Percentiles rank a stretch among this genome's conserved stretches.
Evolutionary conservation across 768 basidiomycete species (phyloP).

Genomic region (Kwoniella bestiolae): DNA sequence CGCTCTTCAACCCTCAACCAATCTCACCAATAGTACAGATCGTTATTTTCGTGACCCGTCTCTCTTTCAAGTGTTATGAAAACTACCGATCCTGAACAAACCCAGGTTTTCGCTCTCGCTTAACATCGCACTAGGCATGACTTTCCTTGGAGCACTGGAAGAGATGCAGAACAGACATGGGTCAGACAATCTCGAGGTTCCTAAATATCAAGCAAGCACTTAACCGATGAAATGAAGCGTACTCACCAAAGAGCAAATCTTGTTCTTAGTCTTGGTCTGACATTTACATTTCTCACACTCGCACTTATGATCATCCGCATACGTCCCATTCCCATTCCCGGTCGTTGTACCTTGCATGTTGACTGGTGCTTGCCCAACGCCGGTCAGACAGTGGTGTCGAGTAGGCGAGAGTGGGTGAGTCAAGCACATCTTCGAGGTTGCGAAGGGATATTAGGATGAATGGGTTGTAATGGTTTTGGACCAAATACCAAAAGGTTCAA

Average conservation of each 20-base stretch:
- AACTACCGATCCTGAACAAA: background rate
- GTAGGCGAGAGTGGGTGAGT: conserved; percentile 3
- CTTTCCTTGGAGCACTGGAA: conserved; percentile 8
- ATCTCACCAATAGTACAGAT: background rate
- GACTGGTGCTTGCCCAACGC: background rate
- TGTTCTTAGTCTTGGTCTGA: conserved; percentile 16
- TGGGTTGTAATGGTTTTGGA: background rate
- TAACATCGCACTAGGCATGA: conserved; percentile 6
- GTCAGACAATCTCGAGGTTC: too few relatives aligned
- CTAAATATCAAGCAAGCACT: too few relatives aligned
- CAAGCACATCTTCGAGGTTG: conserved; percentile 13
- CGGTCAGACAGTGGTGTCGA: background rate
- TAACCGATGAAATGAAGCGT: background rate
- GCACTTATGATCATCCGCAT: conserved; percentile 19
- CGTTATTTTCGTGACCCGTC: background rate
- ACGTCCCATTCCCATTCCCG: conserved; percentile 2
- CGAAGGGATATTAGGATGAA: background rate
- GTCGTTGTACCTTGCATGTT: background rate
- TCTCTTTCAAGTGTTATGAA: background rate
- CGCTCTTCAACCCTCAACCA: background rate
- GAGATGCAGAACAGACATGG: too few relatives aligned
- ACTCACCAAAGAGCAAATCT: conserved; percentile 21
- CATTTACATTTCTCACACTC: conserved; percentile 24
- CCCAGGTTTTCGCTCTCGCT: background rate
- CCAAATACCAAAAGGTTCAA: too few relatives aligned